Evolutionary conservation across 208 protist species (phyloP), one percentile per base, ranked within the genome.

Genomic region (Phytomonas serpens): DNA sequence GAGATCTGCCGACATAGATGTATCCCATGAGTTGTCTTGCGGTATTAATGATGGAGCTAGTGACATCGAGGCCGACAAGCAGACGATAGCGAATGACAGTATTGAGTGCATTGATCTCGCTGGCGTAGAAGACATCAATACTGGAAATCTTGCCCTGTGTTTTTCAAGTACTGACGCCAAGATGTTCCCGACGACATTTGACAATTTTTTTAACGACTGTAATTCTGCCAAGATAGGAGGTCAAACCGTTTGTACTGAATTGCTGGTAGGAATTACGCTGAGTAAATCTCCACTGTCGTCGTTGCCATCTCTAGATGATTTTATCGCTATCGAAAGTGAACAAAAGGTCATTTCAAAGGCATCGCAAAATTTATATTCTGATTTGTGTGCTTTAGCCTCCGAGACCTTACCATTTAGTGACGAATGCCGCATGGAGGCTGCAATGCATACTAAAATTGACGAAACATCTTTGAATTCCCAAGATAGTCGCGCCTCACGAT

Each of bases 131-230:
- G 77, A 78, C 38, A 73, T 78, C 3, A 77, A 72, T 63, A 88
- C 86, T 0, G 77, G 78, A 4, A 75, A 78, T 27, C 81, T 90
- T 52, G 80, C 81, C 14, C 73, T 76, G 0, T 86, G 87, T 67
- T 73, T 88, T 5, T 47, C 40, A 47, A 67, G 78, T 36, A 30
- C 69, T n/a, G 78, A 77, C 7, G 63, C 74, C n/a, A 74, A 67
- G 40, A 69, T 77, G 13, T 72, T 79, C 29, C 34, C 77, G n/a
- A 85, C 86, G 27, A 78, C 4, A 37, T 86, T 87, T 71, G 81
- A 86, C 67, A 86, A 85, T 42, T 86, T 82, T 52, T 36, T 91
- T 27, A 77, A 73, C 11, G 38, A n/a, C 3, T 47, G 40, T 47
- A 47, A 47, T 11, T 47, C 40, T 47, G 40, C 40, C 9, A 19